Base-by-base conservation (phyloP, 352 stramenopile genomes). In the Phytophthora rubi region DNA sequence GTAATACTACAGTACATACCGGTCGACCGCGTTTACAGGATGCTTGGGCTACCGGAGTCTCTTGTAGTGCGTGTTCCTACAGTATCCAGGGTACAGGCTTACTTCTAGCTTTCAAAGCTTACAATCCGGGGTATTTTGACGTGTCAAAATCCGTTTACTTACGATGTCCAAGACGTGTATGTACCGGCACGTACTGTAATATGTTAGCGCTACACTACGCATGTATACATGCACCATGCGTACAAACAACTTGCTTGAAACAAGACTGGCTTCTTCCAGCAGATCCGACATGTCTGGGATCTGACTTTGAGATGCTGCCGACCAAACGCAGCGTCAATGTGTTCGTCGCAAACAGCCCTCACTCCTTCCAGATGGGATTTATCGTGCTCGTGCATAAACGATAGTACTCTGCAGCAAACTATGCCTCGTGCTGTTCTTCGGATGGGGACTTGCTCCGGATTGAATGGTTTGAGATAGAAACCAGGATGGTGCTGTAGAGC, bases 401-500 rank as follows among this genome's bases (percentile, higher is more conserved):
- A 75, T 49, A 68, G 35, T 68, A 60, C 59, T 71, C 60, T 71
- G 56, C 33, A 49, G 49, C 8, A 26, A 48, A 77, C 30, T 64
- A 70, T 73, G 42, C 3, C 1, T 15, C 23, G 30, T 23, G 3
- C 16, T 66, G 52, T 48, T 75, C 66, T 39, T 71, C 54, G 48
- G 60, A 75, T 78, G 23, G 71, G 71, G 71, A 71, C 32, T 15
- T 13, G 67, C 66, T 69, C 57, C 61, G 61, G 53, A 68, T 71
- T 64, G 59, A 65, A 71, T 56, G 44, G 37, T 30, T 35, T 32
- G 37, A 68, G 62, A 71, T 73, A 37, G 28, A 65, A 57, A 62
- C 53, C 30, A 65, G 70, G 70, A 70, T 63, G 59, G 59, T 67
- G 44, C 48, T 30, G 65, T 26, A 26, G 23, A 26, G 23, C 23